Conservation (phyloP, 164 flowering plant genomes). For the Nymphaea thermarum region DNA sequence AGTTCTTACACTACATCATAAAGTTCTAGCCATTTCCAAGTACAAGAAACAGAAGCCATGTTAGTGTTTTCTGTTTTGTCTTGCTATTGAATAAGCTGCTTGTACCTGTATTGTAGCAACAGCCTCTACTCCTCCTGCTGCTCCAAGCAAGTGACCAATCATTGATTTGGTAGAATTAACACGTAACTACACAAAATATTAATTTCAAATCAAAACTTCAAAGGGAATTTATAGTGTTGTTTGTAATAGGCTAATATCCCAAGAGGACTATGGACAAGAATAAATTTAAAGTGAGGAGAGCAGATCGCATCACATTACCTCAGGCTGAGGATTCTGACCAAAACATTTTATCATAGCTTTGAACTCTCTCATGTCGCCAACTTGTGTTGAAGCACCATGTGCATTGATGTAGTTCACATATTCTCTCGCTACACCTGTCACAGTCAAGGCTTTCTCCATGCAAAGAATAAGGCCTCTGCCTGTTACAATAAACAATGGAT, state of each 20-base stretch:
- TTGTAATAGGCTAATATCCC: no score
- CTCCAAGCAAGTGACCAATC: conserved; percentile 96
- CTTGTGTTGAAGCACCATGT: conserved; percentile 90
- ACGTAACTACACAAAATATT: conserved; percentile 34
- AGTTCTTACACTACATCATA: no score
- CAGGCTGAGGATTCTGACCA: conserved; percentile 80
- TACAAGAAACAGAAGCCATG: no score
- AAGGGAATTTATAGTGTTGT: background rate
- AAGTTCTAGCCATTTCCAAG: no score
- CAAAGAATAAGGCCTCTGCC: conserved; percentile 80
- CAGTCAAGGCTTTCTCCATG: conserved; percentile 82
- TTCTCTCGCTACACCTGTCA: conserved; percentile 66
- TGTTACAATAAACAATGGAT: conserved; percentile 7
- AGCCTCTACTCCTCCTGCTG: conserved; percentile 97
- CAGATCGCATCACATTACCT: conserved; percentile 23
- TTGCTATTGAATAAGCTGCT: background rate
- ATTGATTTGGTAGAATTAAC: conserved; percentile 94
- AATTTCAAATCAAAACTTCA: background rate
- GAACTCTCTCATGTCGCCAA: conserved; percentile 85
- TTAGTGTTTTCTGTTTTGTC: no score
- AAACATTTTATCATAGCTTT: conserved; percentile 81
- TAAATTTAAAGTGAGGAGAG: no score
- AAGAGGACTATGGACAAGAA: no score
- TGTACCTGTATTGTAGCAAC: conserved; percentile 85
- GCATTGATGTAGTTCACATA: conserved; percentile 70